These are phyloP conservation scores for Mycena galericulata DNA, from an alignment of 768 basidiomycete species.

Conservation along the genomic window DNA sequence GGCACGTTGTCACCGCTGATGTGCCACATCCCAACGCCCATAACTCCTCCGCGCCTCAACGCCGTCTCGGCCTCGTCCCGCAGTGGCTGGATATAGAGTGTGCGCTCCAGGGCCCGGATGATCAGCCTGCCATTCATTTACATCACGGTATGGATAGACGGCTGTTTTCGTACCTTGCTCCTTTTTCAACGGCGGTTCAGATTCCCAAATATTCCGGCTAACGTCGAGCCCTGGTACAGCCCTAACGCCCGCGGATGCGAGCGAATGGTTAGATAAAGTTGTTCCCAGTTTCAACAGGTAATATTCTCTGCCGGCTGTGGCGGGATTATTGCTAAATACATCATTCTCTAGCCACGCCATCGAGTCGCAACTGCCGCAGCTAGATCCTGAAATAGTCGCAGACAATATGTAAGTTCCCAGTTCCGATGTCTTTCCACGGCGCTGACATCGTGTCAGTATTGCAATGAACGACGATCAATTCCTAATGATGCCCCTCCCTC, in stretches of 20 bases:
- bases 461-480: conserved; percentile 58
- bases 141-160: conserved; percentile 47
- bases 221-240: conserved; percentile 22
- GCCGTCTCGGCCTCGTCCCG: conserved; percentile 52
- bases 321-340: background rate
- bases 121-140: conserved; percentile 39
- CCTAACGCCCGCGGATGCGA: background rate
- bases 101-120: conserved; percentile 39
- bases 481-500: conserved; percentile 43
- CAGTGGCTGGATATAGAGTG: conserved; percentile 50
- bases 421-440: background rate
- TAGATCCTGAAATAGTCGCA: conserved; percentile 42
- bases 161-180: conserved; percentile 34
- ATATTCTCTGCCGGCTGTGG: background rate
- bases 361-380: conserved; percentile 47
- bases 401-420: conserved; percentile 41
- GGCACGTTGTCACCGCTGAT: conserved; percentile 51
- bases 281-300: conserved; percentile 50
- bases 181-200: conserved; percentile 19
- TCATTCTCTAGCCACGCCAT: conserved; percentile 48
- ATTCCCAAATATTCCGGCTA: conserved; percentile 34
- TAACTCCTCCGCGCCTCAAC: background rate
- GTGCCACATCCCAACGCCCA: conserved; percentile 27
- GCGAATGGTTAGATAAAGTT: conserved; percentile 27
- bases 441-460: conserved; percentile 26